Evolutionary conservation across 495 filamentous ascomycete genomes (phyloP).

Genomic region (Trichocladium uniseriatum): DNA sequence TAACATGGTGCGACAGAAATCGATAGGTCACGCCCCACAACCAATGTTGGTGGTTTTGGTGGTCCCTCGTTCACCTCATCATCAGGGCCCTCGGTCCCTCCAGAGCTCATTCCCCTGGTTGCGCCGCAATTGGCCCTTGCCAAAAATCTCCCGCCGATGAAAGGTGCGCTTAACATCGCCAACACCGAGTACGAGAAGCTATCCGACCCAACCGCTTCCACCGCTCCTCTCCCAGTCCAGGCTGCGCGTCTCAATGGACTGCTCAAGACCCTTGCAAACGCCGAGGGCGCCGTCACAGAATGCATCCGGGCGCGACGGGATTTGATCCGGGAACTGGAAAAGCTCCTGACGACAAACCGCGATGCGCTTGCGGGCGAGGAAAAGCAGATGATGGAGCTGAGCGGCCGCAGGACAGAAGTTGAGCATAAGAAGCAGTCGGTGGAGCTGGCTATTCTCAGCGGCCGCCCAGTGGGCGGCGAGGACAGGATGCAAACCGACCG

Average conservation of each 20-base stretch:
- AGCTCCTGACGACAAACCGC: slow-evolving; percentile 67
- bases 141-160: slow-evolving; percentile 56
- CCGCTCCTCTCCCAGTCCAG: slow-evolving; percentile 67
- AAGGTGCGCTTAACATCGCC: slow-evolving; percentile 54
- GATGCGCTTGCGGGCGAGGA: slow-evolving; percentile 60
- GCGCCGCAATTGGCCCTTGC: slow-evolving; percentile 61
- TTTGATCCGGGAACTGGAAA: slow-evolving; percentile 72
- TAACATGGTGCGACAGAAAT: slow-evolving; percentile 47
- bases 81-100: slow-evolving; percentile 50
- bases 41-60: slow-evolving; percentile 51
- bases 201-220: slow-evolving; percentile 58
- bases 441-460: slow-evolving; percentile 79
- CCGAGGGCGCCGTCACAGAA: slow-evolving; percentile 85
- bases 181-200: slow-evolving; percentile 75
- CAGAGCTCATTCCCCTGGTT: slow-evolving; percentile 66
- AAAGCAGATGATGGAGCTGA: slow-evolving; percentile 47
- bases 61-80: slow-evolving; percentile 58
- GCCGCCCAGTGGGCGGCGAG: slow-evolving; percentile 47
- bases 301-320: slow-evolving; percentile 76
- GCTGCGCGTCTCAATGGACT: slow-evolving; percentile 82
- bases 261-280: slow-evolving; percentile 76
- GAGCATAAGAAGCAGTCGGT: slow-evolving; percentile 76
- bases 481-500: slow-evolving; percentile 31
- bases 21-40: slow-evolving; percentile 61
- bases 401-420: slow-evolving; percentile 51